Base-by-base conservation (phyloP, 2,329 filamentous ascomycete species). In the Basipetospora chlamydospora region DNA sequence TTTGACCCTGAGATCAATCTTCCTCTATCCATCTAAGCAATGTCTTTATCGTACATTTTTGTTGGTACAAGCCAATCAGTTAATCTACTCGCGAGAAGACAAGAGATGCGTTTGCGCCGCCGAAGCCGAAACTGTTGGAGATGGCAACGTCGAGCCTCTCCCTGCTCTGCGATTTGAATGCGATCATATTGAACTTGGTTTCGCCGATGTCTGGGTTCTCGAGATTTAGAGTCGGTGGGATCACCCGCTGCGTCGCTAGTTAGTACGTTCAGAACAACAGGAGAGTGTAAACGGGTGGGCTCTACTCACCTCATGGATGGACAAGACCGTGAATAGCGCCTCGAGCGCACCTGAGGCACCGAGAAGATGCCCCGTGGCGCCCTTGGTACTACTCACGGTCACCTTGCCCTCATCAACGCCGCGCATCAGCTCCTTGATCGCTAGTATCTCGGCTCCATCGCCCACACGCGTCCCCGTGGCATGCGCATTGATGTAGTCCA, bases 51-150 rank as follows among this genome's bases (percentile, higher is more conserved):
- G 10, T 28, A 37, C 25, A 28, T 25, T 17, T 13, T 17, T 12
- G 6, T 13, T 17, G 13, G 10, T 16, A 21, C 7, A 13, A 13
- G 10, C 28, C 20, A n/a, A n/a, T n/a, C n/a, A n/a, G n/a, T 38
- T n/a, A 36, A 10, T 28, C 28, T 1, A 39, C 13, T 15, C 39
- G 35, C 6, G 68, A 68, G 48, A 96, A 88, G 36, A 86, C 86
- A 26, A 98, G 61, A 37, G 77, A 86, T 28, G 88, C 87, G 60
- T 98, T 98, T 1, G 88, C 96, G 12, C 90, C 90, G 9, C 90
- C 90, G 60, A 98, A 98, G 0, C 90, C 90, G 59, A 98, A 98
- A 53, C 88, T 96, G 51, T 98, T 98, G 3, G 84, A 90, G 40
- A 98, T 49, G 5, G 82, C 83, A 16, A 88, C 78, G 39, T 74